These are phyloP conservation scores for Pseudogymnoascus sp. DNA, from an alignment of 2,329 filamentous ascomycete species.

Conservation along the genomic window DNA sequence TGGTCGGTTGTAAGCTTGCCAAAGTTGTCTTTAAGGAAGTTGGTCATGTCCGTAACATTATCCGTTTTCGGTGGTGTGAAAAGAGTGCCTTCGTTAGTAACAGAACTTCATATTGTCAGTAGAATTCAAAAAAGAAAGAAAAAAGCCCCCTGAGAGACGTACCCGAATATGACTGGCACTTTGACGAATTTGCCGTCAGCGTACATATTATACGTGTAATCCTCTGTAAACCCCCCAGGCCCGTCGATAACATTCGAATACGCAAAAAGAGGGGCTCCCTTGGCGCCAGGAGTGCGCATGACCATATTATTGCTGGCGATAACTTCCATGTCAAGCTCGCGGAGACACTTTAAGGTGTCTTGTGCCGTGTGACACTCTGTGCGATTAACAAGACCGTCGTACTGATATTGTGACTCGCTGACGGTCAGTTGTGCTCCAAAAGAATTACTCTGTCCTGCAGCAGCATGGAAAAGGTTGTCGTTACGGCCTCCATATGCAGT, in stretches of 20 bases:
- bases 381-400: neutral
- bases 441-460: neutral
- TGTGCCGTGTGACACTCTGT: constrained; percentile 19
- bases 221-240: constrained; percentile 39
- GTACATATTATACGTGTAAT: constrained; percentile 44
- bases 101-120: constrained; percentile 33
- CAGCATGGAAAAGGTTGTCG: neutral
- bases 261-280: constrained; percentile 40
- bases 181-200: constrained; percentile 44
- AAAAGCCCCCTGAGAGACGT: constrained; percentile 5
- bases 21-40: constrained; percentile 52
- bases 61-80: constrained; percentile 47
- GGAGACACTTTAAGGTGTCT: constrained; percentile 41
- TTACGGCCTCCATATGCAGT: neutral
- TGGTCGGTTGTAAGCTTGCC: constrained; percentile 45
- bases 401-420: neutral
- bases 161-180: constrained; percentile 45
- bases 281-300: constrained; percentile 30
- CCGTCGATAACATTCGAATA: constrained; percentile 48
- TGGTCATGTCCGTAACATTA: constrained; percentile 42
- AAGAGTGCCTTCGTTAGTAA: constrained; percentile 58
- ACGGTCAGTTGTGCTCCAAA: neutral
- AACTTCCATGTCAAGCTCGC: constrained; percentile 34
- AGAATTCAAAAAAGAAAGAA: neutral
- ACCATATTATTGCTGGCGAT: constrained; percentile 38